A percentile compares a stretch with the other conserved stretches of the same genome.
Conservation (phyloP, 2,329 filamentous ascomycete species). For the Trichoderma sp. region DNA sequence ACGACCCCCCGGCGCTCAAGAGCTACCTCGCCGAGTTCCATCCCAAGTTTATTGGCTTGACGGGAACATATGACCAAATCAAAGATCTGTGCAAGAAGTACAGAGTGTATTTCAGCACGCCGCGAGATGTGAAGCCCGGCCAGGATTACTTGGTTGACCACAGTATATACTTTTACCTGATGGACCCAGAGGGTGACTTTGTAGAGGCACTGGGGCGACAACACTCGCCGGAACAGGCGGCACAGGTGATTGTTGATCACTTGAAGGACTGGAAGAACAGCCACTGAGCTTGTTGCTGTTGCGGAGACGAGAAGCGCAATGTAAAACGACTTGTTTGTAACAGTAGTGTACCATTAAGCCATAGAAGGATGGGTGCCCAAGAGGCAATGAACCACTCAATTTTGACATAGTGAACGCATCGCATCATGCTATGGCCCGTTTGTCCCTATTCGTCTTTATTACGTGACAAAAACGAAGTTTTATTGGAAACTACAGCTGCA, state of each 20-base stretch:
- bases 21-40: slow-evolving; percentile 91
- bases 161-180: slow-evolving; percentile 99
- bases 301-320: background rate
- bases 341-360: slow-evolving; percentile 19
- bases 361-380: slow-evolving; percentile 5
- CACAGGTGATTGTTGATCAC: slow-evolving; percentile 80
- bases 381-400: slow-evolving; percentile 22
- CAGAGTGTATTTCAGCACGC: slow-evolving; percentile 95
- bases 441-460: fast-evolving
- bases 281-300: background rate
- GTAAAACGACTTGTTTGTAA: slow-evolving; percentile 13
- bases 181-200: slow-evolving; percentile 98
- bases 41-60: slow-evolving; percentile 78
- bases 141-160: slow-evolving; percentile 98
- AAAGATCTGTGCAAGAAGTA: slow-evolving; percentile 95
- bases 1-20: slow-evolving; percentile 81
- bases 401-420: background rate
- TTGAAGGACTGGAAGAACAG: slow-evolving; percentile 58
- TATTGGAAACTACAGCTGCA: no score
- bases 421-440: background rate
- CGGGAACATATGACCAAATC: slow-evolving; percentile 89
- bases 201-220: slow-evolving; percentile 95
- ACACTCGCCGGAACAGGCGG: slow-evolving; percentile 83
- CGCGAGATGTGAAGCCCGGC: slow-evolving; percentile 79
- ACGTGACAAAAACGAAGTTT: no score